A percentile compares a stretch with the other conserved stretches of the same genome.
Conservation (phyloP, 345 rosid species). For the Aegle marmelos region DNA sequence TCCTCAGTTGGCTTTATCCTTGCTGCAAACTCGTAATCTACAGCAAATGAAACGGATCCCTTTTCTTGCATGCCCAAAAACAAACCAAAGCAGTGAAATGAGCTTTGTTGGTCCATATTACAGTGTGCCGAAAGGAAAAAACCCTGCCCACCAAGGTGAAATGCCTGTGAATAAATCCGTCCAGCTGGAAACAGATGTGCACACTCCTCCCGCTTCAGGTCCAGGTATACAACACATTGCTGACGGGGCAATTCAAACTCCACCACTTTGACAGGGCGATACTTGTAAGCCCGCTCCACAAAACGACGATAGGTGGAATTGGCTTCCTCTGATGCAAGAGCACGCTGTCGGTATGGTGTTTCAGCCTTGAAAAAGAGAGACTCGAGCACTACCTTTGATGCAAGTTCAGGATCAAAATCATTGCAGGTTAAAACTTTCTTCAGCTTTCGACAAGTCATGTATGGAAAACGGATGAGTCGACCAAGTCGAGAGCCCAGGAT, state of each 20-base stretch:
- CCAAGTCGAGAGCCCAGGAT: constrained; percentile 56
- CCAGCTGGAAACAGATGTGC: constrained; percentile 48
- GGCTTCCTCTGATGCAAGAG: constrained; percentile 44
- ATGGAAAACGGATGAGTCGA: constrained; percentile 67
- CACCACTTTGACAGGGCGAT: constrained; percentile 70
- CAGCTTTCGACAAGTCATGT: constrained; percentile 69
- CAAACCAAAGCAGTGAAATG: constrained; percentile 69
- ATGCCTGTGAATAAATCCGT: constrained; percentile 60
- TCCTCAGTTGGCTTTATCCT: constrained; percentile 63
- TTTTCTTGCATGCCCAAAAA: constrained; percentile 69
- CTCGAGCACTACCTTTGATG: constrained; percentile 61
- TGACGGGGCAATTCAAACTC: constrained; percentile 66
- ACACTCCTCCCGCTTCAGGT: constrained; percentile 72
- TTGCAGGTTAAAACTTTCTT: constrained; percentile 63
- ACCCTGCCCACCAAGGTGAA: constrained; percentile 70
- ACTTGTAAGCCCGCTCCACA: constrained; percentile 69
- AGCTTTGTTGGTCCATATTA: constrained; percentile 58
- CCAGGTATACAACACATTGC: constrained; percentile 75
- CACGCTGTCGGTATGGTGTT: constrained; percentile 45
- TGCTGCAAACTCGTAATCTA: constrained; percentile 73
- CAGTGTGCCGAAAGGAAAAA: constrained; percentile 68
- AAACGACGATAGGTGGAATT: constrained; percentile 35
- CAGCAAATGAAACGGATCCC: constrained; percentile 48
- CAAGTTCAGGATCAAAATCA: constrained; percentile 56
- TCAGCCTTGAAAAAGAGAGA: constrained; percentile 83